Conservation (phyloP, 371 early-diverging fungal genomes). For the Apophysomyces trapeziformis region DNA sequence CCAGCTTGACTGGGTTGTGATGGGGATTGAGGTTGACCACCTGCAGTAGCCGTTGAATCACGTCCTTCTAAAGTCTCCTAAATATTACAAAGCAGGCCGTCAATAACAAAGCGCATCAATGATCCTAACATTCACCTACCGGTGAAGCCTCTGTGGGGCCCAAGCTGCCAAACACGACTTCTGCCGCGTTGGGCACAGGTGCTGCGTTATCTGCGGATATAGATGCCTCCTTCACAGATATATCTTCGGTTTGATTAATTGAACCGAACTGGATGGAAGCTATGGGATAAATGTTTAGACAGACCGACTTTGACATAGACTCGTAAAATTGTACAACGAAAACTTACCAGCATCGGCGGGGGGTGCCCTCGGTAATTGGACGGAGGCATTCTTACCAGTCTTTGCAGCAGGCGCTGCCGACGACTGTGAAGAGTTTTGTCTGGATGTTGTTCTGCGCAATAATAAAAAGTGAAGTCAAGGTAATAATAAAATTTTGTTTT, state of each 20-base stretch:
- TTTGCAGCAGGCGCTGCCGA: slow-evolving; percentile 19
- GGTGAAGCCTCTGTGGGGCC: slow-evolving; percentile 39
- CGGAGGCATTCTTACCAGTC: slow-evolving; percentile 33
- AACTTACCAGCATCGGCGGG: slow-evolving; percentile 41
- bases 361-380: slow-evolving; percentile 51
- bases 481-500: slow-evolving; percentile 13
- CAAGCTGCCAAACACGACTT: slow-evolving; percentile 53
- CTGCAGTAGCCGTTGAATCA: slow-evolving; percentile 22
- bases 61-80: slow-evolving; percentile 15
- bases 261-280: slow-evolving; percentile 64
- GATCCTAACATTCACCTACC: slow-evolving; percentile 24
- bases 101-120: not conserved
- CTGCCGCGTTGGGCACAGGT: slow-evolving; percentile 25
- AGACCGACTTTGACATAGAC: not conserved
- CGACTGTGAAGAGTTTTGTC: slow-evolving; percentile 7
- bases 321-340: not conserved
- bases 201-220: slow-evolving; percentile 21
- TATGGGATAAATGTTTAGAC: slow-evolving; percentile 6
- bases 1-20: slow-evolving; percentile 10
- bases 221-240: slow-evolving; percentile 20
- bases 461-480: slow-evolving; percentile 9
- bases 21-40: slow-evolving; percentile 4
- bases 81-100: too few species aligned
- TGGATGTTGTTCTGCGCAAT: slow-evolving; percentile 18
- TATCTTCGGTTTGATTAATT: slow-evolving; percentile 44